Base-by-base conservation (phyloP, 2,329 filamentous ascomycete genomes). In the Aspergillus flavus region DNA sequence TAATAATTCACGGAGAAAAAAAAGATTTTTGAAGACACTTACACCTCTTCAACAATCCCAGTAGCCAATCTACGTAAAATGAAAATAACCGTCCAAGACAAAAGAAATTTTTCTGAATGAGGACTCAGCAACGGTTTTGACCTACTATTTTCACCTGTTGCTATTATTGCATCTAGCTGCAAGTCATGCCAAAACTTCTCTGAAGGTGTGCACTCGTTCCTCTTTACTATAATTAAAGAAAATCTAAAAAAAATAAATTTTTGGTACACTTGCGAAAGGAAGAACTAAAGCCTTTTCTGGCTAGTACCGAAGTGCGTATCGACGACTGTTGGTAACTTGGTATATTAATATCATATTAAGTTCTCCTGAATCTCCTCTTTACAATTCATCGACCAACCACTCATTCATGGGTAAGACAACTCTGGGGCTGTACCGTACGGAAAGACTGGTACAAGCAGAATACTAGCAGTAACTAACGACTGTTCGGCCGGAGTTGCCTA, bases 131-230 rank as follows among this genome's bases (percentile, higher is more conserved):
- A 19, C 16, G 46, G 12, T 32, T 45, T 26, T 39, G 46, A 26
- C 26, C 26, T 60, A 54, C 21, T 36, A 43, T 43, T 45, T 32
- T 28, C 50, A 52, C 46, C 39, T 63, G 66, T 69, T 58, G 64
- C 63, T 64, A 50, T 67, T 54, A 60, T 61, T 68, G 66, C 48
- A 32, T 3, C 48, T 63, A 69, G 63, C 63, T 69, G 68, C 66
- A 64, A 67, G 64, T 69, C 66, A 69, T 68, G 65, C 59, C 45
- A 52, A 43, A 61, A 52, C 48, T 30, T 34, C 28, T 34, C 48
- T 52, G 28, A 19, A 19, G 48, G 48, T 52, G 9, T 28, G 34
- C 48, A 30, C n/a, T 57, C n/a, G 16, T 36, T 43, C 14, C 30
- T 19, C 30, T 34, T 57, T 26, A 21, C 36, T 57, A 57, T 45